Evolutionary conservation across 768 basidiomycete genomes (phyloP).

Genomic region (Galerina marginata): DNA sequence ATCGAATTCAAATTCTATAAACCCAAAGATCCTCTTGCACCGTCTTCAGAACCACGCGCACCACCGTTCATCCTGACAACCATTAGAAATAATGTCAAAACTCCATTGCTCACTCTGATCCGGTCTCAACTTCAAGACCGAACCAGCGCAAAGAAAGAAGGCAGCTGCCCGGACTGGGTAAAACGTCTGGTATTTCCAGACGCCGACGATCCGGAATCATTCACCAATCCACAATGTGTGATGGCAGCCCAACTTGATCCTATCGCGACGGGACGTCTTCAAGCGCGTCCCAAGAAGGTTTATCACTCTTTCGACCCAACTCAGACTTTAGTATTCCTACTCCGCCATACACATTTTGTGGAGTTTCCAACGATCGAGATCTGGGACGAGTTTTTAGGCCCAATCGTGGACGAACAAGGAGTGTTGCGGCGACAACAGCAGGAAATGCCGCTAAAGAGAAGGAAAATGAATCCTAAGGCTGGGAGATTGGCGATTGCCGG

Average conservation of each 20-base stretch:
- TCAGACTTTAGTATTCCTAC: conserved; percentile 47
- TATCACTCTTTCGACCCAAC: conserved; percentile 66
- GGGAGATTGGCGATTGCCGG: conserved; percentile 61
- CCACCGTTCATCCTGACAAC: conserved; percentile 60
- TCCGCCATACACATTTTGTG: conserved; percentile 71
- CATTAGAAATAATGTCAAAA: conserved; percentile 63
- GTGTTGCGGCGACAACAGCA: conserved; percentile 40
- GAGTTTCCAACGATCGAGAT: conserved; percentile 88
- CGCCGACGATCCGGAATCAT: conserved; percentile 60
- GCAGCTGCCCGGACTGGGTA: conserved; percentile 59
- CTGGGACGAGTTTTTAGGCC: conserved; percentile 70
- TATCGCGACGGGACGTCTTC: conserved; percentile 23
- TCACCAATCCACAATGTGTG: conserved; percentile 62
- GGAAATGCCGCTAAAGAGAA: conserved; percentile 54
- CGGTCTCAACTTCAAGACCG: conserved; percentile 51
- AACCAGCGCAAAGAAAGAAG: conserved; percentile 47
- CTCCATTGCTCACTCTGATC: conserved; percentile 55
- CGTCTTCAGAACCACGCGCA: conserved; percentile 38
- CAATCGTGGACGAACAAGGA: conserved; percentile 62
- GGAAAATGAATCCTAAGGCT: conserved; percentile 56
- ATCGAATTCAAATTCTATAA: conserved; percentile 74
- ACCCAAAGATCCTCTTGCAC: conserved; percentile 49
- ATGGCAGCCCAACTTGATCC: conserved; percentile 54
- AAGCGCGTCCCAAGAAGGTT: conserved; percentile 32
- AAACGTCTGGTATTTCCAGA: conserved; percentile 55